Evolutionary conservation across 2,329 filamentous ascomycete genomes (phyloP).

Genomic region (Ceratocystis destructans): DNA sequence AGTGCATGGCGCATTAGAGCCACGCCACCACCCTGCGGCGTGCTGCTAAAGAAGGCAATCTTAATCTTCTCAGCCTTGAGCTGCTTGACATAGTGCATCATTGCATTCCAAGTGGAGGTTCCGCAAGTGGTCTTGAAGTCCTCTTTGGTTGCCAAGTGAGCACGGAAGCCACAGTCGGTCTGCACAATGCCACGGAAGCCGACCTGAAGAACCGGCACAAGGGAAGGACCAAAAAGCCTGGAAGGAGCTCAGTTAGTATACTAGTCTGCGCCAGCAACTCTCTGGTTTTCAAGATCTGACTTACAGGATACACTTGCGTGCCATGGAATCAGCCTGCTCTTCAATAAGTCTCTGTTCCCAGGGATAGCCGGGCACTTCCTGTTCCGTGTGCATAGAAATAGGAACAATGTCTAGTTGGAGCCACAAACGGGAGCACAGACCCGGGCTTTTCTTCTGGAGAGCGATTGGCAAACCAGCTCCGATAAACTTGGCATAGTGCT

Average conservation of each 20-base stretch:
- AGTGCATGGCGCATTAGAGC: conserved; percentile 70
- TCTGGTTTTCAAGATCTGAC: conserved; percentile 23
- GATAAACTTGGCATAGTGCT: conserved; percentile 59
- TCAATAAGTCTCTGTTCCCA: conserved; percentile 51
- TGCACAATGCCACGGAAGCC: conserved; percentile 55
- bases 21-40: conserved; percentile 70
- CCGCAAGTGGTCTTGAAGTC: conserved; percentile 50
- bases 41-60: conserved; percentile 67
- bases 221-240: conserved; percentile 58
- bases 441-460: conserved; percentile 46
- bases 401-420: conserved; percentile 62
- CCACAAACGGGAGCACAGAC: conserved; percentile 59
- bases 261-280: not conserved
- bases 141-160: conserved; percentile 42
- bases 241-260: not conserved
- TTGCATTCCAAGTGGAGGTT: conserved; percentile 49
- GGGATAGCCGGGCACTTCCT: conserved; percentile 32
- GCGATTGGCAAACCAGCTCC: conserved; percentile 55
- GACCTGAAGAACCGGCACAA: conserved; percentile 54
- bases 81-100: conserved; percentile 47
- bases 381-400: conserved; percentile 44
- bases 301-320: conserved; percentile 62
- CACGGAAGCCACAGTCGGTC: conserved; percentile 53
- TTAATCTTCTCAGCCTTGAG: conserved; percentile 51
- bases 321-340: conserved; percentile 71